phyloP scores from a whole-genome alignment of 2,329 filamentous ascomycete genomes.

The Proliferodiscus dingleyae region DNA sequence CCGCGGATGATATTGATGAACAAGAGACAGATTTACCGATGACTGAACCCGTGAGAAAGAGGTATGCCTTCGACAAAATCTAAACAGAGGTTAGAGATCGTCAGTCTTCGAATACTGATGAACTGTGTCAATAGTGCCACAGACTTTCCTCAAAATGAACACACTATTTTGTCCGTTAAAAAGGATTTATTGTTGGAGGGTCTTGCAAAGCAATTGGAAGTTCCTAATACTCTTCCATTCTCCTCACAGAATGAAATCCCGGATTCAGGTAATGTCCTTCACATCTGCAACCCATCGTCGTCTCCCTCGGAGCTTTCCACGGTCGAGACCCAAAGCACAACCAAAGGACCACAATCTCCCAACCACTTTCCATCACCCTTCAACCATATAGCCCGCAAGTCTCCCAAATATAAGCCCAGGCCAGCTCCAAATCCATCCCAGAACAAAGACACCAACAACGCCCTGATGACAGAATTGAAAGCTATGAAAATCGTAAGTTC shows the following conservation, averaged over 20 bases:
- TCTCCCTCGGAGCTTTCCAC: background rate
- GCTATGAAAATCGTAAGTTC: constrained; percentile 29
- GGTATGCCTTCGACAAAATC: background rate
- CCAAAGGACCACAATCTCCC: background rate
- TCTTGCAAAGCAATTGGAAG: too few relatives aligned
- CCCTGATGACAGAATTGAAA: constrained; percentile 26
- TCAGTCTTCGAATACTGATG: background rate
- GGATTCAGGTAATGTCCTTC: constrained; percentile 7
- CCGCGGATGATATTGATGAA: background rate
- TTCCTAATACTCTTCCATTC: background rate
- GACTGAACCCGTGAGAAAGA: background rate
- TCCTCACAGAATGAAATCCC: constrained; percentile 6
- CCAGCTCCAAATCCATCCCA: constrained; percentile 8
- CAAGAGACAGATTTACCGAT: too few relatives aligned
- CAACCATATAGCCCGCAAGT: background rate
- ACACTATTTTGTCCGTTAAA: background rate
- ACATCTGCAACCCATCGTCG: too few relatives aligned
- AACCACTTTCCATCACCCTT: constrained; percentile 1
- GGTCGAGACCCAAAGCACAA: background rate
- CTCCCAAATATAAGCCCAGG: background rate
- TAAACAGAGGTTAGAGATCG: background rate
- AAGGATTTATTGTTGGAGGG: too few relatives aligned
- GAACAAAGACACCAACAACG: constrained; percentile 24
- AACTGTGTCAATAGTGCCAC: background rate
- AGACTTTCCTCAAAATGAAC: background rate